Percentiles rank a stretch among this genome's conserved stretches.
These are phyloP conservation scores for Ulvella scutata DNA, from an alignment of 139 green algal species.

Conservation along the genomic window DNA sequence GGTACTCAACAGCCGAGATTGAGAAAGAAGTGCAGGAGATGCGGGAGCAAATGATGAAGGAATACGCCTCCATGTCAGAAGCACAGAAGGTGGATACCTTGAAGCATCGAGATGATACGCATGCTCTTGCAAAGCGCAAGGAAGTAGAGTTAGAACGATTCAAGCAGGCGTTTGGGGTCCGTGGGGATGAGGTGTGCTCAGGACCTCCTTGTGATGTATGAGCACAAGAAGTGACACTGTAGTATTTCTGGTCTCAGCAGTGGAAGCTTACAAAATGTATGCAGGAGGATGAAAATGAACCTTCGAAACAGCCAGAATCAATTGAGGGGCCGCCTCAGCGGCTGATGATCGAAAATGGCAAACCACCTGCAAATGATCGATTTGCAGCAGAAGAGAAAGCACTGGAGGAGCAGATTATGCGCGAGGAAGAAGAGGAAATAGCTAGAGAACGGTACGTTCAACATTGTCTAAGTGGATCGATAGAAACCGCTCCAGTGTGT, in stretches of 20 bases:
- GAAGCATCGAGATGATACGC: conserved; percentile 45
- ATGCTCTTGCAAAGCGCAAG: conserved; percentile 63
- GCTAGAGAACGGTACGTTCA: background rate
- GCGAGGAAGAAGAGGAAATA: background rate
- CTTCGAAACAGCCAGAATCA: background rate
- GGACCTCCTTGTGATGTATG: background rate
- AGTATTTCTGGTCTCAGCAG: background rate
- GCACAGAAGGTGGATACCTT: background rate
- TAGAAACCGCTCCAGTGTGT: too few species aligned
- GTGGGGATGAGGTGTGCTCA: conserved; percentile 38
- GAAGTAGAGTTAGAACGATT: conserved; percentile 68
- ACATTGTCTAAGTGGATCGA: too few species aligned
- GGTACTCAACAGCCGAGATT: conserved; percentile 4
- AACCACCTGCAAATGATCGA: background rate
- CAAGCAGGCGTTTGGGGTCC: conserved; percentile 38
- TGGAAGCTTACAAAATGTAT: too few species aligned
- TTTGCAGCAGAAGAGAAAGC: background rate
- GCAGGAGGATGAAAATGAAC: background rate
- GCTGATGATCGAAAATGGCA: background rate
- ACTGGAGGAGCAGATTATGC: background rate
- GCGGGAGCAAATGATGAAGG: background rate
- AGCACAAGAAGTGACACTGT: background rate
- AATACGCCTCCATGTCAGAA: background rate
- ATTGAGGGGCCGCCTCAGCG: background rate
- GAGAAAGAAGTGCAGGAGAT: background rate